Percentiles rank a stretch among this genome's conserved stretches.
phyloP scores from a whole-genome alignment of 2,329 filamentous ascomycete genomes.

The Allantophomopsis cytisporea region DNA sequence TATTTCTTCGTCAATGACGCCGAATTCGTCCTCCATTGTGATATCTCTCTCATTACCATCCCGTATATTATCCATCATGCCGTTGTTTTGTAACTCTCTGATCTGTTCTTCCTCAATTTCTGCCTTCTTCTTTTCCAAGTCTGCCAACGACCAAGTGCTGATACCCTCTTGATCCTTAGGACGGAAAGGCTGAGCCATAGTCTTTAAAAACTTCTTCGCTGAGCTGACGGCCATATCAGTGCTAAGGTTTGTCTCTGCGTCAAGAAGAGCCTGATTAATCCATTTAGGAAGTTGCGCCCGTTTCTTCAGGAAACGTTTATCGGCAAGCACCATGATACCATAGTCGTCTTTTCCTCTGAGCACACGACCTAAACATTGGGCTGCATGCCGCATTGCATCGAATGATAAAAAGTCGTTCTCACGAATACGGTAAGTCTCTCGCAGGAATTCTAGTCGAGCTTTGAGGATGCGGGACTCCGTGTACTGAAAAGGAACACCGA shows the following conservation, averaged over 20 bases:
- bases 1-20: conserved; percentile 20
- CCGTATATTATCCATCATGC: conserved; percentile 14
- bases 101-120: conserved; percentile 59
- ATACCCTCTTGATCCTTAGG: conserved; percentile 79
- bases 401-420: conserved; percentile 98
- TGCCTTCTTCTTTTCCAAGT: conserved; percentile 66
- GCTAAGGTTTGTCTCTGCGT: conserved; percentile 78
- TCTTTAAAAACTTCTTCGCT: conserved; percentile 77
- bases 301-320: conserved; percentile 89
- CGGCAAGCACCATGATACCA: conserved; percentile 97
- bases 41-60: conserved; percentile 8
- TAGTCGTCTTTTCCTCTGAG: conserved; percentile 96
- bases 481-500: conserved; percentile 97
- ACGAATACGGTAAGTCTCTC: conserved; percentile 90
- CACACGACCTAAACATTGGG: conserved; percentile 90
- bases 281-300: conserved; percentile 83
- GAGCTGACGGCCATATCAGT: conserved; percentile 89
- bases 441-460: conserved; percentile 86
- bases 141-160: conserved; percentile 76
- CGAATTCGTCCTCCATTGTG: conserved; percentile 14
- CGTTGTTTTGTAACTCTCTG: conserved; percentile 40
- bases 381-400: conserved; percentile 98
- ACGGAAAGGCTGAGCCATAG: conserved; percentile 85
- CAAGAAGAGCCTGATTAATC: conserved; percentile 81
- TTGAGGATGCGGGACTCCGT: conserved; percentile 96